A percentile compares a stretch with the other conserved stretches of the same genome.
These are phyloP conservation scores for Neofusicoccum laricinum DNA, from an alignment of 2,329 filamentous ascomycete genomes.

Conservation along the genomic window DNA sequence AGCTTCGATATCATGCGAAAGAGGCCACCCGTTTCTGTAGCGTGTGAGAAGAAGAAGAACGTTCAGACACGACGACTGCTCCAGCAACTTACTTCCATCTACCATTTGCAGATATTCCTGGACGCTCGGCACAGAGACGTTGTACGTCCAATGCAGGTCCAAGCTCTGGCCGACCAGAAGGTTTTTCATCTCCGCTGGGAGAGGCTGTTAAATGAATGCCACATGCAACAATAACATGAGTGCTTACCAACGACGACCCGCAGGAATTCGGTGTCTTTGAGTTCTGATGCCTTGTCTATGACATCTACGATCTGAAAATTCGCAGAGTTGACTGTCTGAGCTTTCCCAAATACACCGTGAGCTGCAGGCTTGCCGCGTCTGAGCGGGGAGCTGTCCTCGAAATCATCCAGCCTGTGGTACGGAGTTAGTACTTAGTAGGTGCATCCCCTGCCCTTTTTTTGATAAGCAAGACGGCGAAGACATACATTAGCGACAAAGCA, in stretches of 20 bases:
- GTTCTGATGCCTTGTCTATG: conserved; percentile 36
- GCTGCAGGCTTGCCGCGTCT: conserved; percentile 48
- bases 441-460: too few relatives aligned
- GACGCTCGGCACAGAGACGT: conserved; percentile 44
- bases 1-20: neutral
- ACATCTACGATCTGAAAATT: conserved; percentile 50
- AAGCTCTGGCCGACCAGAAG: conserved; percentile 48
- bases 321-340: conserved; percentile 52
- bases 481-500: neutral
- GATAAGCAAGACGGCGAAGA: too few relatives aligned
- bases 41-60: neutral
- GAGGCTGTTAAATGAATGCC: neutral
- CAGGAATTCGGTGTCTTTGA: neutral
- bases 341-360: conserved; percentile 49
- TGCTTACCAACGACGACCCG: neutral
- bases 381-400: conserved; percentile 48
- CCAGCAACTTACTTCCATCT: conserved; percentile 28
- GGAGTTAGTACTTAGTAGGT: too few relatives aligned
- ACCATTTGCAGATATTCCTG: conserved; percentile 51
- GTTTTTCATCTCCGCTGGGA: conserved; percentile 42
- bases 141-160: conserved; percentile 49
- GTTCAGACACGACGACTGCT: neutral
- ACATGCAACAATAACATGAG: too few relatives aligned
- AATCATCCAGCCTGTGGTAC: conserved; percentile 38
- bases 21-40: neutral